These are phyloP conservation scores for Cyberlindnera maclurae DNA, from an alignment of 805 yeast species.

Conservation along the genomic window DNA sequence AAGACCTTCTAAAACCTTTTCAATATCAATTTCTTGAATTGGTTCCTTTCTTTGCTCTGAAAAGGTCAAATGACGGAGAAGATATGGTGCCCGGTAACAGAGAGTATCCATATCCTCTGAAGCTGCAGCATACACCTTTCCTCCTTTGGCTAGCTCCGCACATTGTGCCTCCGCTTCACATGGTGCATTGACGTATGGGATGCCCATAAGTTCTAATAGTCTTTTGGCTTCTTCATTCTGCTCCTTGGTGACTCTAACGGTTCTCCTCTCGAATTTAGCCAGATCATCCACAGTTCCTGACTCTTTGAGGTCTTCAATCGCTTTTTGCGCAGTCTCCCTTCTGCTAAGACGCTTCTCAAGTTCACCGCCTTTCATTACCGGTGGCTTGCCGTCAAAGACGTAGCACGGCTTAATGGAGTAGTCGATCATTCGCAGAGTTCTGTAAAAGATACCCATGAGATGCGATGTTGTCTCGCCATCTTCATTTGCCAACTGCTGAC, in stretches of 20 bases:
- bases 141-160: conserved; percentile 82
- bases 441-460: conserved; percentile 91
- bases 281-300: conserved; percentile 74
- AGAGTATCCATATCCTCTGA: conserved; percentile 98
- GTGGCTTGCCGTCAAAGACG: conserved; percentile 98
- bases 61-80: conserved; percentile 86
- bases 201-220: conserved; percentile 82
- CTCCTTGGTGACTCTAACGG: conserved; percentile 80
- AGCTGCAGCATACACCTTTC: conserved; percentile 95
- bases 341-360: conserved; percentile 75
- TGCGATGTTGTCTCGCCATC: conserved; percentile 92
- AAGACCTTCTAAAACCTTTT: conserved; percentile 65
- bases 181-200: conserved; percentile 90
- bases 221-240: conserved; percentile 93
- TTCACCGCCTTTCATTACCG: conserved; percentile 88
- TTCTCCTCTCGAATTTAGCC: conserved; percentile 72
- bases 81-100: conserved; percentile 79
- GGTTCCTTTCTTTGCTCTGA: conserved; percentile 93
- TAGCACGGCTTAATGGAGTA: conserved; percentile 94
- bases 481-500: conserved; percentile 83
- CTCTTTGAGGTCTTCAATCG: conserved; percentile 68
- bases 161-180: conserved; percentile 99
- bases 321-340: conserved; percentile 76
- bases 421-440: conserved; percentile 84
- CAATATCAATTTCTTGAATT: conserved; percentile 71